Evolutionary conservation across 2,329 filamentous ascomycete genomes (phyloP).

Genomic region (Neodidymelliopsis sp.): DNA sequence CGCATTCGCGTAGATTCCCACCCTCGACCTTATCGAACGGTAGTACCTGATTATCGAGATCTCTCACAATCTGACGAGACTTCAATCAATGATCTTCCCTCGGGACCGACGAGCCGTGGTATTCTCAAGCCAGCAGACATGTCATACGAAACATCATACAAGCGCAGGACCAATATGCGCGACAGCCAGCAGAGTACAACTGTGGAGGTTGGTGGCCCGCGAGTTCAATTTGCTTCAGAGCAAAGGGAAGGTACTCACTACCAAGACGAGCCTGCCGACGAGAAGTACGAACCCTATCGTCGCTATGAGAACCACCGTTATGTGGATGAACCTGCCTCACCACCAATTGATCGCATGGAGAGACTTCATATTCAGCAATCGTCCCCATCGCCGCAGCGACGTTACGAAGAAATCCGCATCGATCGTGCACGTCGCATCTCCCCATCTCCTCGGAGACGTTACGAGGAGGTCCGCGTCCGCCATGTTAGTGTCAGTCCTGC

Average conservation of each 20-base stretch:
- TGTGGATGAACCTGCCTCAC: constrained; percentile 19
- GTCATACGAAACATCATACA: constrained; percentile 27
- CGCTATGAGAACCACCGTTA: constrained; percentile 24
- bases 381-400: constrained; percentile 17
- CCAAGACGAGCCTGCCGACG: constrained; percentile 12
- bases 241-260: constrained; percentile 8
- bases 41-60: constrained; percentile 28
- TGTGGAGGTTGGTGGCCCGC: constrained; percentile 40
- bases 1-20: constrained; percentile 35
- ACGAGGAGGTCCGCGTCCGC: constrained; percentile 23
- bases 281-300: constrained; percentile 21
- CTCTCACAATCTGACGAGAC: constrained; percentile 27
- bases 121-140: constrained; percentile 35
- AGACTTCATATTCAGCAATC: constrained; percentile 26
- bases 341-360: constrained; percentile 28
- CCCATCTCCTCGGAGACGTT: constrained; percentile 18
- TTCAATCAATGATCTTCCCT: constrained; percentile 21
- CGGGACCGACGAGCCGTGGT: constrained; percentile 27
- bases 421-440: constrained; percentile 28
- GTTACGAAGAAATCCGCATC: constrained; percentile 28
- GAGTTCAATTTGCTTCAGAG: constrained; percentile 40
- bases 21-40: constrained; percentile 32
- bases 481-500: constrained; percentile 21
- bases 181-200: constrained; percentile 37
- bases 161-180: constrained; percentile 24